These are phyloP conservation scores for Macadamia integrifolia DNA, from an alignment of 164 flowering plant genomes.

Conservation along the genomic window DNA sequence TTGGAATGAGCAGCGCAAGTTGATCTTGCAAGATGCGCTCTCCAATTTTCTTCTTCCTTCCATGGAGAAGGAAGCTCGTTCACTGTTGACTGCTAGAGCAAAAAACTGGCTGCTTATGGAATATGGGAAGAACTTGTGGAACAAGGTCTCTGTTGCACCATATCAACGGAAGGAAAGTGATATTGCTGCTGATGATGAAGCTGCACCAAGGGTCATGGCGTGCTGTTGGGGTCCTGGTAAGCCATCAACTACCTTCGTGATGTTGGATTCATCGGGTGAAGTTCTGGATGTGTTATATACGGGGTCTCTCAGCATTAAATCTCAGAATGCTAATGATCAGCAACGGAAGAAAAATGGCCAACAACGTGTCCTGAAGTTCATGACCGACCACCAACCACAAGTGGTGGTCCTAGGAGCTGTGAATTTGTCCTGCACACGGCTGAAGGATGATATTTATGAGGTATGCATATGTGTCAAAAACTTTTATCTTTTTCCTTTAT, in stretches of 20 bases:
- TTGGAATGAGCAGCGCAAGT: constrained; percentile 91
- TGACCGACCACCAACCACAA: constrained; percentile 90
- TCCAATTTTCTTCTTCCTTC: constrained; percentile 62
- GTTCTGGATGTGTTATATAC: constrained; percentile 77
- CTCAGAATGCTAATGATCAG: constrained; percentile 73
- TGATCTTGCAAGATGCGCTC: constrained; percentile 75
- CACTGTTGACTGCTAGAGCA: constrained; percentile 63
- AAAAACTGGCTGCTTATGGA: constrained; percentile 74
- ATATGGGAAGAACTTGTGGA: constrained; percentile 75
- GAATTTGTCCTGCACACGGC: constrained; percentile 63
- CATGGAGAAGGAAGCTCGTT: constrained; percentile 92
- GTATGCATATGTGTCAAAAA: constrained; percentile 23
- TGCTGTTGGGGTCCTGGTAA: constrained; percentile 99
- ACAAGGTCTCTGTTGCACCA: constrained; percentile 88
- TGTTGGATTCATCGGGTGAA: constrained; percentile 94
- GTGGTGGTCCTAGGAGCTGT: constrained; percentile 91
- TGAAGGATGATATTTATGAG: constrained; percentile 94
- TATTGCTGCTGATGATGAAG: constrained; percentile 59
- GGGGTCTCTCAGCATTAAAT: constrained; percentile 66
- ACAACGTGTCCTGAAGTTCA: constrained; percentile 76
- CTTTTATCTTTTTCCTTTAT: neutral
- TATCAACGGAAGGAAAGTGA: constrained; percentile 75
- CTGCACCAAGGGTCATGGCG: constrained; percentile 91
- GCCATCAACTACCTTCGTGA: constrained; percentile 92
- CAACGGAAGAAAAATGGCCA: constrained; percentile 90